These are phyloP conservation scores for Cladosporium sp. DNA, from an alignment of 2,329 filamentous ascomycete species.

Conservation along the genomic window DNA sequence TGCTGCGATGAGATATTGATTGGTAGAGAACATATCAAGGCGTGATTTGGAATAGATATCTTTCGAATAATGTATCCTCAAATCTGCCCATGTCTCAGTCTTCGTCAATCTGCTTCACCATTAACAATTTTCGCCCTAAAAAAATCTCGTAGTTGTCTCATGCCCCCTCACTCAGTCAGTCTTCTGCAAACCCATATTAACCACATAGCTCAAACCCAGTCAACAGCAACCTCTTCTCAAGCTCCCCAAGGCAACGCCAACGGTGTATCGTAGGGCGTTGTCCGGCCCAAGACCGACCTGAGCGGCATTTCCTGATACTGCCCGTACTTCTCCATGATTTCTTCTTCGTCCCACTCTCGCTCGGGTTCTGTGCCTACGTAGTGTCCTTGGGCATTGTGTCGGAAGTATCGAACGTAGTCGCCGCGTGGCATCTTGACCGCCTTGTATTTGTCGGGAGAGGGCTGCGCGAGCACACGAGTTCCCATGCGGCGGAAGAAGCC, in stretches of 20 bases:
- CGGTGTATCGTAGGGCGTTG: neutral
- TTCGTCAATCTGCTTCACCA: neutral
- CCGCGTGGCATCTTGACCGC: constrained; percentile 37
- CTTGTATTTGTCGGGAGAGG: constrained; percentile 28
- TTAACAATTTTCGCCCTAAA: neutral
- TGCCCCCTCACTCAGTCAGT: neutral
- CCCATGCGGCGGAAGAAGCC: constrained; percentile 34
- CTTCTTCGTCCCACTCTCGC: constrained; percentile 33
- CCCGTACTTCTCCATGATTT: constrained; percentile 30
- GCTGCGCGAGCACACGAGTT: constrained; percentile 28
- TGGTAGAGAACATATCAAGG: neutral
- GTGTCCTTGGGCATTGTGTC: constrained; percentile 30
- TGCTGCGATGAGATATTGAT: neutral
- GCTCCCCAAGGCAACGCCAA: neutral
- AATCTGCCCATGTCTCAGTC: neutral
- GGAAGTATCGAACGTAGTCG: constrained; percentile 34
- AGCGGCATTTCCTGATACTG: constrained; percentile 31
- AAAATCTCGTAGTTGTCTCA: neutral
- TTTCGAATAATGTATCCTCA: neutral
- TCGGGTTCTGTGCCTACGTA: constrained; percentile 37
- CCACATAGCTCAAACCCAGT: neutral
- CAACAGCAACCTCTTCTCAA: neutral
- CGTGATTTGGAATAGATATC: neutral
- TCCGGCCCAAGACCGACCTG: constrained; percentile 2
- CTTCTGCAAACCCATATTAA: neutral